phyloP scores from a whole-genome alignment of 345 rosid species.

The Syzygium aromaticum region DNA sequence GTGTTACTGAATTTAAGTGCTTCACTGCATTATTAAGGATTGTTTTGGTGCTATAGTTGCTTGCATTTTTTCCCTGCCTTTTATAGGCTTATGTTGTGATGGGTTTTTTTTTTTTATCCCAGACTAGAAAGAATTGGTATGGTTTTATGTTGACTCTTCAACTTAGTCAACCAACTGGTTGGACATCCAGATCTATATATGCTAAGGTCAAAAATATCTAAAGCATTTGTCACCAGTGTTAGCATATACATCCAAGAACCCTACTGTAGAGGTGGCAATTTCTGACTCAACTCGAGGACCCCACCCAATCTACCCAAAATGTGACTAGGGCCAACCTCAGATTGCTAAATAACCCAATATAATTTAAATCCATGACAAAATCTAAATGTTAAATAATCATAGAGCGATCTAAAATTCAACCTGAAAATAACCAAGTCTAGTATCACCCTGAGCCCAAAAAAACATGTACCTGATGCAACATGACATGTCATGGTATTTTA shows the following conservation, averaged over 20 bases:
- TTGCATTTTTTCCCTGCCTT: neutral
- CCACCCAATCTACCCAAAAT: neutral
- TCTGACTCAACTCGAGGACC: neutral
- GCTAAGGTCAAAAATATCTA: neutral
- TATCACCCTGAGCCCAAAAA: neutral
- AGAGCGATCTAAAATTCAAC: neutral
- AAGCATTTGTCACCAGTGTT: neutral
- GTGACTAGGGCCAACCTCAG: neutral
- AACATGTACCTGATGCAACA: neutral
- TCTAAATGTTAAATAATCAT: neutral
- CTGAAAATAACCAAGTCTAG: neutral
- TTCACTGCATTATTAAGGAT: neutral
- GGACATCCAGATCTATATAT: neutral
- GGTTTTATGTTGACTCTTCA: neutral
- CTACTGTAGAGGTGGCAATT: neutral
- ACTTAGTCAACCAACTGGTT: neutral
- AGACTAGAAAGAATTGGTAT: neutral
- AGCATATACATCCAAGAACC: neutral
- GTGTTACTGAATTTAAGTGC: slow-evolving; percentile 6
- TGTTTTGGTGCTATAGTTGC: neutral
- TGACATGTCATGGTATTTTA: neutral
- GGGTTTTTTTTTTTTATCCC: neutral
- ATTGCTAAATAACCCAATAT: neutral
- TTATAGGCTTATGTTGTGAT: neutral
- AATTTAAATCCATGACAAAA: neutral